Base-by-base conservation (phyloP, 257 asterid species). In the Mentha longifolia region DNA sequence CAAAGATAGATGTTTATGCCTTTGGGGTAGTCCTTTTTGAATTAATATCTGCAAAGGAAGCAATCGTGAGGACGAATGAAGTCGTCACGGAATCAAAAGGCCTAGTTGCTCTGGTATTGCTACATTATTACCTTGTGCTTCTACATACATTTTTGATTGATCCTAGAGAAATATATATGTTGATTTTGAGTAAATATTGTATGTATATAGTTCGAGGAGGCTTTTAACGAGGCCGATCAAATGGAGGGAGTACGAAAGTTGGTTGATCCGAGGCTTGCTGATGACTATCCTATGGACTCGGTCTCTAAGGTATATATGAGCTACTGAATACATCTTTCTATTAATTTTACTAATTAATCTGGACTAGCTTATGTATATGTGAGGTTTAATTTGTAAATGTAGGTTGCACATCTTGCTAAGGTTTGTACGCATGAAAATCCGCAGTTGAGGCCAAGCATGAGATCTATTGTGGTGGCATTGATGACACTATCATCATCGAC, bases 401-500 rank as follows among this genome's bases (percentile, higher is more conserved):
- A 93, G 98, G 85, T 93, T 71, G 90, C 91, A 13, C 90, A 86
- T 58, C 96, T 93, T 9, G 98, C 95, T 6, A 87, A 77, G 76
- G 91, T 87, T 3, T 93, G 98, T 79, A 84, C 95, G 12, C 86
- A 89, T 43, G 97, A 87, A 75, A 86, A 86, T 81, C 96, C 96
- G 30, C 96, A 82, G 64, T 68, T 87, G 15, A 84, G 98, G 78
- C 97, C 98, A 49, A 91, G 88, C 68, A 93, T 91, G 97, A 84
- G 98, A 66, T 87, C 97, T 6, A 84, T 91, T 68, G 98, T 91
- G 17, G 96, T 91, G 31, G 92, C 97, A 20, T 79, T 93, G 2
- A 93, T 91, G 98, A 93, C 98, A 55, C 70, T 91, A 0, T 91
- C 97, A 41, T 90, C 98, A 60, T 79, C 95, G 28, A 73, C 88